Percentiles rank a stretch among this genome's conserved stretches.
These are phyloP conservation scores for Mycena rebaudengoi DNA, from an alignment of 768 basidiomycete genomes.

Conservation along the genomic window DNA sequence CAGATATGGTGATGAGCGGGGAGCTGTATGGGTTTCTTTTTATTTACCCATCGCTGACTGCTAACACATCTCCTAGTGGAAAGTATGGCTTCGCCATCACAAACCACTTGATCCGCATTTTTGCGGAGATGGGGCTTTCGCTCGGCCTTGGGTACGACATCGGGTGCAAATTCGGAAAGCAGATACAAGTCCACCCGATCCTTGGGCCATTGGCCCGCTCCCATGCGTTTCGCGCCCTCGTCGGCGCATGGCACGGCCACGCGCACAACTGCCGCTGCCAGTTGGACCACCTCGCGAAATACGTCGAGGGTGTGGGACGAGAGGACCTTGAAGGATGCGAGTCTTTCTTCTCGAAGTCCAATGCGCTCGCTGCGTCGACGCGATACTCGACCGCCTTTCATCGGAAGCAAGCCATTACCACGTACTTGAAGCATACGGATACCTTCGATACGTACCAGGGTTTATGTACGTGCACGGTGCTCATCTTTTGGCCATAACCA, in stretches of 20 bases:
- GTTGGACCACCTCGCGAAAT: conserved; percentile 14
- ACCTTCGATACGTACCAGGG: too few species aligned
- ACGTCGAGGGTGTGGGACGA: conserved; percentile 14
- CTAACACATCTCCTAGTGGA: neutral
- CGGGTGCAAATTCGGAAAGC: conserved; percentile 21
- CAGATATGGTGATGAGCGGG: conserved; percentile 45
- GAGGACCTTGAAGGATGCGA: conserved; percentile 23
- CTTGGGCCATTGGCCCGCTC: neutral
- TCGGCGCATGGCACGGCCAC: conserved; percentile 18
- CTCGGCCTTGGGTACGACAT: conserved; percentile 26
- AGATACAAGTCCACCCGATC: neutral
- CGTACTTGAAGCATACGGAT: too few species aligned
- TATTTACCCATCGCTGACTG: neutral
- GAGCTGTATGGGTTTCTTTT: conserved; percentile 42
- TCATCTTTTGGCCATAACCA: too few species aligned
- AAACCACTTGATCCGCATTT: neutral
- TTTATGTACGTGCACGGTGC: too few species aligned
- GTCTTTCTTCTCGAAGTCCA: conserved; percentile 16
- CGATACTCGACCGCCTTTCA: too few species aligned
- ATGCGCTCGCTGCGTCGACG: too few species aligned
- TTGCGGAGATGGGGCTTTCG: neutral
- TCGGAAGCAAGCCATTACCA: too few species aligned
- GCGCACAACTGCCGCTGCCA: conserved; percentile 18
- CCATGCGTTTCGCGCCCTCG: neutral
- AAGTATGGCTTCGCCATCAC: conserved; percentile 10